Evolutionary conservation across 352 stramenopile genomes (phyloP).

Genomic region (Pythium phragmiticola): DNA sequence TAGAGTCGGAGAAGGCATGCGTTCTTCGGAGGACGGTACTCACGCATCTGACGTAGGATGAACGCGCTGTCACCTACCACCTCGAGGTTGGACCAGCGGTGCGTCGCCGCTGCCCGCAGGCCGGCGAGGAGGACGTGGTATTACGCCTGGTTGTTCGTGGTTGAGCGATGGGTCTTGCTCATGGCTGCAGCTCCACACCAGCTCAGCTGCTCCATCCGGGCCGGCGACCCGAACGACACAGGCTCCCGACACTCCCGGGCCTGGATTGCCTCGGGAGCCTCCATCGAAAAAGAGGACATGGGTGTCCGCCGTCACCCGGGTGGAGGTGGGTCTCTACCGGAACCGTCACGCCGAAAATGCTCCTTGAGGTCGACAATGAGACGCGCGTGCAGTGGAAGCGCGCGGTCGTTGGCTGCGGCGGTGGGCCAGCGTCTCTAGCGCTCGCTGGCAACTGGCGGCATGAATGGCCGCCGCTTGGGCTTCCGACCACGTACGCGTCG

Average conservation of each 20-base stretch:
- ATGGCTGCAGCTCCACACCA: constrained; percentile 2
- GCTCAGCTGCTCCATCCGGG: neutral
- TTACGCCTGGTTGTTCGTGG: constrained; percentile 14
- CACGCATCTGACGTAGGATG: neutral
- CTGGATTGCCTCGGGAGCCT: constrained; percentile 5
- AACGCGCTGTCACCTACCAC: constrained; percentile 11
- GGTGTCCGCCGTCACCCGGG: too few species aligned
- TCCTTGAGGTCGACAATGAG: neutral
- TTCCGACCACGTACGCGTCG: too few species aligned
- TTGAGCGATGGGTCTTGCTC: neutral
- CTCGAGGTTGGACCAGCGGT: neutral
- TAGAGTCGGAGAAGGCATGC: neutral
- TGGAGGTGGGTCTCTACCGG: neutral
- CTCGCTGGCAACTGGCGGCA: neutral
- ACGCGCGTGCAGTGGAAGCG: neutral
- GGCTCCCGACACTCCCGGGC: neutral
- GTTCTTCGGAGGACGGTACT: neutral
- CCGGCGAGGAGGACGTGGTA: neutral
- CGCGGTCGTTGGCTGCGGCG: neutral
- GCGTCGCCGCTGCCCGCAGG: neutral
- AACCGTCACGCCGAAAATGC: neutral
- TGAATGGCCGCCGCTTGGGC: neutral
- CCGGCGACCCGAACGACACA: neutral
- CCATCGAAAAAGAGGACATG: constrained; percentile 14
- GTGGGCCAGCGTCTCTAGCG: neutral